These are phyloP conservation scores for Teunomyces cretensis DNA, from an alignment of 805 yeast species.

Conservation along the genomic window DNA sequence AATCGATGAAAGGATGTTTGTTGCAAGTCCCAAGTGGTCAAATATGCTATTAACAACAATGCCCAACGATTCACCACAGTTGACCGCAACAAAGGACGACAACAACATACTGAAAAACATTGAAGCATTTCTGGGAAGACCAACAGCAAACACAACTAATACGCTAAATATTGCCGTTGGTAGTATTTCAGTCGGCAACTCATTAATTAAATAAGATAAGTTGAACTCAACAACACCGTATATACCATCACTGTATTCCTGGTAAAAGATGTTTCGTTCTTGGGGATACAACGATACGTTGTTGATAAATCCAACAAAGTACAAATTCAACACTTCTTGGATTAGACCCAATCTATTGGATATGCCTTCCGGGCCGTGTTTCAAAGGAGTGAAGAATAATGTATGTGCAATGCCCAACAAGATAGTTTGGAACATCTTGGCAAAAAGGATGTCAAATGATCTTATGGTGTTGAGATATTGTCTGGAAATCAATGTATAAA, in stretches of 20 bases:
- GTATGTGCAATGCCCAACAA: constrained; percentile 20
- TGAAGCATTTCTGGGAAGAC: constrained; percentile 20
- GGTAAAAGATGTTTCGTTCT: constrained; percentile 25
- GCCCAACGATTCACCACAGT: constrained; percentile 28
- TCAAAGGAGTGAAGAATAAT: constrained; percentile 24
- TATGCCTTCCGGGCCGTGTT: constrained; percentile 18
- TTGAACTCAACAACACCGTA: constrained; percentile 23
- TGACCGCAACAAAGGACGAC: constrained; percentile 16
- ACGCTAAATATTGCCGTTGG: constrained; percentile 20
- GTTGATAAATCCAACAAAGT: constrained; percentile 25
- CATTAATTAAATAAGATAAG: constrained; percentile 22
- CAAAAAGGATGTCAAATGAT: constrained; percentile 18
- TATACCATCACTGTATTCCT: constrained; percentile 24
- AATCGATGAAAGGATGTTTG: constrained; percentile 19
- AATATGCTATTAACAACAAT: constrained; percentile 23
- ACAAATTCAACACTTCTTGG: constrained; percentile 22
- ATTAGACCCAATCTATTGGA: constrained; percentile 24
- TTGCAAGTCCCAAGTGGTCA: constrained; percentile 24
- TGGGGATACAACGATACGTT: constrained; percentile 23
- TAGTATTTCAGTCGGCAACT: constrained; percentile 23
- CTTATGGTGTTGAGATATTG: constrained; percentile 20
- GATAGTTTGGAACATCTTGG: constrained; percentile 19
- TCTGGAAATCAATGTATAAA: constrained; percentile 16
- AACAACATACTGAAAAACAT: constrained; percentile 23
- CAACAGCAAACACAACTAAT: constrained; percentile 22